Evolutionary conservation across 192 early-diverging fungal genomes (phyloP).

Genomic region (Cetraspora pellucida): DNA sequence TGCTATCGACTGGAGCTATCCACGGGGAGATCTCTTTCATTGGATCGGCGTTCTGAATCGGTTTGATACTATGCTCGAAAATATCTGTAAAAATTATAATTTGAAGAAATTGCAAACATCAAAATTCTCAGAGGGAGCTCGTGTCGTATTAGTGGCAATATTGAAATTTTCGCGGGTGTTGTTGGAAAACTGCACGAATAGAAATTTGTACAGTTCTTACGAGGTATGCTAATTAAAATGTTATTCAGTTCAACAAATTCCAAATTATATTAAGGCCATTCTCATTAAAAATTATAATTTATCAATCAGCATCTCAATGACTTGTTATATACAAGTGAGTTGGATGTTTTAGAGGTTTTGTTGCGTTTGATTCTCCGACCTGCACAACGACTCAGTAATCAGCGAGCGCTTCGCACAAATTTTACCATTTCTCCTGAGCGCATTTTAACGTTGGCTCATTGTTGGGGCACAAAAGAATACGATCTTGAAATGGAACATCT

Average conservation of each 20-base stretch:
- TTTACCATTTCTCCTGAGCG: slow-evolving; percentile 60
- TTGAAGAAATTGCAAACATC: slow-evolving; percentile 65
- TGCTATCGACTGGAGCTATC: slow-evolving; percentile 71
- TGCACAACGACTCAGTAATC: slow-evolving; percentile 87
- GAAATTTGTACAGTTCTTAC: slow-evolving; percentile 90
- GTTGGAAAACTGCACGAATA: slow-evolving; percentile 94
- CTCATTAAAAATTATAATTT: not conserved
- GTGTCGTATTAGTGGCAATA: slow-evolving; percentile 64
- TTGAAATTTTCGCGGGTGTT: slow-evolving; percentile 77
- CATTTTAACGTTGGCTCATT: slow-evolving; percentile 60
- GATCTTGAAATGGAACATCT: slow-evolving; percentile 54
- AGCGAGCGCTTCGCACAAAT: slow-evolving; percentile 64
- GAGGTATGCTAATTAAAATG: slow-evolving; percentile 60
- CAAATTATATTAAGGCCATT: not conserved
- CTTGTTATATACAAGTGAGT: slow-evolving; percentile 77
- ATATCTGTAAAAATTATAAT: slow-evolving; percentile 63
- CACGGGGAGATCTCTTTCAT: slow-evolving; percentile 91
- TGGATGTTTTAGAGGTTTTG: slow-evolving; percentile 77
- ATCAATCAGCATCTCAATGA: slow-evolving; percentile 72
- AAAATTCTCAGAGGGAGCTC: slow-evolving; percentile 59
- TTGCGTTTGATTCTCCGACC: slow-evolving; percentile 84
- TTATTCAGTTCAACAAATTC: not conserved
- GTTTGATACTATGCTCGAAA: slow-evolving; percentile 82
- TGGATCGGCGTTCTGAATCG: slow-evolving; percentile 95
- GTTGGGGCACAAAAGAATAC: slow-evolving; percentile 61